Conservation (phyloP, 2,329 filamentous ascomycete genomes). For the Dothistroma septosporum region DNA sequence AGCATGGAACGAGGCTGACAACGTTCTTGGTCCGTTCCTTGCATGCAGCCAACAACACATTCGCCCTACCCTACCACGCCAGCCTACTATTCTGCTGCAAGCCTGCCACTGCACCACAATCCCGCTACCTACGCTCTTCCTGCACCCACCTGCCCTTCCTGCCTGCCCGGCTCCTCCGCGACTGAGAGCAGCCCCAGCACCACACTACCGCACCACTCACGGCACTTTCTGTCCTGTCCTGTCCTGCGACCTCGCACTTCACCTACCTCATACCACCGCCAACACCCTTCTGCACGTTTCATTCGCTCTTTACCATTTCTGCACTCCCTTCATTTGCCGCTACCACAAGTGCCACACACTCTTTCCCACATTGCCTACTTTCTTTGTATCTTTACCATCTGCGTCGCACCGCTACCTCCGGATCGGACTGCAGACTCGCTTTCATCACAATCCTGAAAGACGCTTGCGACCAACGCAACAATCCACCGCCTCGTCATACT, state of each 20-base stretch:
- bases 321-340: not conserved
- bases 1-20: conserved; percentile 3
- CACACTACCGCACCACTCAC: not conserved
- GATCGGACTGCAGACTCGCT: not conserved
- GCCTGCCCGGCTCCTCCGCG: not conserved
- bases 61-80: not conserved
- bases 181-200: not conserved
- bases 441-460: conserved; percentile 11
- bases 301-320: conserved; percentile 4
- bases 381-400: conserved; percentile 3
- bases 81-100: not conserved
- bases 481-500: not conserved
- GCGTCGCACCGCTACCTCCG: not conserved
- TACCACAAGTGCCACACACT: not conserved
- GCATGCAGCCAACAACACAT: conserved; percentile 1
- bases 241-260: not conserved
- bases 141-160: conserved; percentile 1
- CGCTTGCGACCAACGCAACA: conserved; percentile 7
- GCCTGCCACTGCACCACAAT: not conserved
- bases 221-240: not conserved
- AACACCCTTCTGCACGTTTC: not conserved
- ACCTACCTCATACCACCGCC: not conserved
- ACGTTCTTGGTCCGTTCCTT: not conserved
- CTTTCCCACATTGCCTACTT: conserved; percentile 1
- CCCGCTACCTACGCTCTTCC: not conserved